phyloP scores from a whole-genome alignment of 1,284 basidiomycete species.

The Hymenochaete sp. region DNA sequence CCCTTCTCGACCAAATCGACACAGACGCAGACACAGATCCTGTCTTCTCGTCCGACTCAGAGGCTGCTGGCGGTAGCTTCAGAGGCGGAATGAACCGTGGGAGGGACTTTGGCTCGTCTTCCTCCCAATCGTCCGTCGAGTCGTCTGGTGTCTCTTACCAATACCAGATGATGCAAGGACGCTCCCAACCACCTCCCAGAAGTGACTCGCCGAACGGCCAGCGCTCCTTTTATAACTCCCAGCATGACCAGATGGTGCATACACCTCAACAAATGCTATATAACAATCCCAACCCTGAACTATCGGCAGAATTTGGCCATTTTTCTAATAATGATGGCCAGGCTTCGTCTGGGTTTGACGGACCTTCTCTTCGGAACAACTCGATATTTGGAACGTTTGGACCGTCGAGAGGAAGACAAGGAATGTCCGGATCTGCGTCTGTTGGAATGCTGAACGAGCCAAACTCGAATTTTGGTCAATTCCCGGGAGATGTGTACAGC shows the following conservation, averaged over 20 bases:
- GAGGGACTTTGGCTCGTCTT: conserved; percentile 38
- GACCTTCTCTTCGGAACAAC: conserved; percentile 27
- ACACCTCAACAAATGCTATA: conserved; percentile 37
- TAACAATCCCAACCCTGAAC: conserved; percentile 34
- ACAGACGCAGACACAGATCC: conserved; percentile 73
- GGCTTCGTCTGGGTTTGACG: conserved; percentile 25
- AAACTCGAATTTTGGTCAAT: conserved; percentile 14
- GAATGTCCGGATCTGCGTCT: conserved; percentile 7
- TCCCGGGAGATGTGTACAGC: conserved; percentile 19
- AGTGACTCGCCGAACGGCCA: conserved; percentile 40
- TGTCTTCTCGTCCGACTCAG: conserved; percentile 43
- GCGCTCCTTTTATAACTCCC: conserved; percentile 27
- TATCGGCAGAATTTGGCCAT: conserved; percentile 32
- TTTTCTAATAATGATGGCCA: conserved; percentile 31
- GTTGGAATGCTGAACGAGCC: conserved; percentile 10
- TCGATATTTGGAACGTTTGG: conserved; percentile 30
- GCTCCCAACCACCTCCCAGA: conserved; percentile 33
- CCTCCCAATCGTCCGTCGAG: conserved; percentile 36
- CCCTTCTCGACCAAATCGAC: conserved; percentile 69
- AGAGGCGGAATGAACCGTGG: background rate
- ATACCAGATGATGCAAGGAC: conserved; percentile 35
- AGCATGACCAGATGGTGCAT: conserved; percentile 30
- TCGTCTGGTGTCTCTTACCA: conserved; percentile 50
- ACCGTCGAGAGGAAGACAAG: conserved; percentile 20
- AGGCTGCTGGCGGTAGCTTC: conserved; percentile 34